Conservation (phyloP, 2,329 filamentous ascomycete species). For the Diaporthe velutina region DNA sequence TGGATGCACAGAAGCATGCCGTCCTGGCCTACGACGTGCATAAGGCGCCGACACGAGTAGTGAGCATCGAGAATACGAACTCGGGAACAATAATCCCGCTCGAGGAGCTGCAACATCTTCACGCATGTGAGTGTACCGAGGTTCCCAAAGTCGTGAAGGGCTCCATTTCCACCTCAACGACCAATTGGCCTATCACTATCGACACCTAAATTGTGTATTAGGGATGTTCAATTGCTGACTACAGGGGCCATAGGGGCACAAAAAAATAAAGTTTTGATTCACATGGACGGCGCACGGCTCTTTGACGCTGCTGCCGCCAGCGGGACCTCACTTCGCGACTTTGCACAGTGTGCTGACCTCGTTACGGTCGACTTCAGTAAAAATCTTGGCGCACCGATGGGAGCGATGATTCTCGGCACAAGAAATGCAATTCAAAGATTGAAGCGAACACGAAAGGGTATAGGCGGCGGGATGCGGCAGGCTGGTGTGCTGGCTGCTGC, state of each 20-base stretch:
- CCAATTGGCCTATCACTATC: no score
- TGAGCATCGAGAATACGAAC: slow-evolving; percentile 57
- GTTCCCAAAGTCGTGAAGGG: no score
- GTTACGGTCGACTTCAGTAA: slow-evolving; percentile 88
- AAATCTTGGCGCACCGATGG: slow-evolving; percentile 84
- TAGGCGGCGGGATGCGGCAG: slow-evolving; percentile 82
- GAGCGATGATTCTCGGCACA: slow-evolving; percentile 77
- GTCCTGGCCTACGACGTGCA: slow-evolving; percentile 57
- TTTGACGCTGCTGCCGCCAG: slow-evolving; percentile 85
- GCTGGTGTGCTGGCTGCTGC: slow-evolving; percentile 80
- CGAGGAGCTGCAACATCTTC: neutral
- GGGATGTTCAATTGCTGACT: neutral
- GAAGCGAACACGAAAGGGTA: slow-evolving; percentile 71
- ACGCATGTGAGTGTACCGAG: neutral
- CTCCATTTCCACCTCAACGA: no score
- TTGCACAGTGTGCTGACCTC: slow-evolving; percentile 68
- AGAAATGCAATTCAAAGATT: slow-evolving; percentile 52
- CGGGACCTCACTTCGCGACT: slow-evolving; percentile 76
- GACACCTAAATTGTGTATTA: no score
- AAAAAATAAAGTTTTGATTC: slow-evolving; percentile 56
- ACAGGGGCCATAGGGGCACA: neutral
- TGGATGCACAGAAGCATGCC: slow-evolving; percentile 53
- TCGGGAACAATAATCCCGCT: slow-evolving; percentile 21
- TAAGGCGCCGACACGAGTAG: slow-evolving; percentile 55
- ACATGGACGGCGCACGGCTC: slow-evolving; percentile 83